phyloP scores from a whole-genome alignment of 75 land plant genomes.

The Pinus taeda region DNA sequence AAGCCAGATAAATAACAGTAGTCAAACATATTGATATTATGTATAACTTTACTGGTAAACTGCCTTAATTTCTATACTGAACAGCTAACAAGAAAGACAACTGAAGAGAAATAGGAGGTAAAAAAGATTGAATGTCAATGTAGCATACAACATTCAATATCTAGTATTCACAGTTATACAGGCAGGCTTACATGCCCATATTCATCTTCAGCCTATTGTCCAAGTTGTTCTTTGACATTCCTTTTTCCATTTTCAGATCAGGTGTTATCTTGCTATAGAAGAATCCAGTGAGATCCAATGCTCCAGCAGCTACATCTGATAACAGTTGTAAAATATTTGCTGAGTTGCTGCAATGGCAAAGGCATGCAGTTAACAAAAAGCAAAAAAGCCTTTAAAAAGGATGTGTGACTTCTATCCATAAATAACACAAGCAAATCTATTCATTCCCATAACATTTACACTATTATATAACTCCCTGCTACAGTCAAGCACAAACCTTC shows the following conservation, averaged over 20 bases:
- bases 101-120: neutral
- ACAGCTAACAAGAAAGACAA: no score
- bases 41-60: neutral
- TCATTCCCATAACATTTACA: neutral
- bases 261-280: conserved; percentile 48
- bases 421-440: conserved; percentile 1
- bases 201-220: neutral
- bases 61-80: neutral
- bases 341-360: conserved; percentile 43
- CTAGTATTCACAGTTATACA: neutral
- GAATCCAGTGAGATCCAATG: conserved; percentile 57
- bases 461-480: neutral
- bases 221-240: neutral
- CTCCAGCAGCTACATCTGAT: conserved; percentile 42
- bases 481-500: conserved; percentile 31
- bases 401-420: neutral
- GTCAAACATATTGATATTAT: neutral
- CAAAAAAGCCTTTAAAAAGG: neutral
- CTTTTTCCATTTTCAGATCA: conserved; percentile 18
- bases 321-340: conserved; percentile 44
- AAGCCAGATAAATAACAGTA: neutral
- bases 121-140: neutral
- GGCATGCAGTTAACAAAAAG: neutral
- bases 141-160: neutral
- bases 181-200: neutral